Evolutionary conservation across 768 basidiomycete species (phyloP).

Genomic region (Filobasidium wieringae): DNA sequence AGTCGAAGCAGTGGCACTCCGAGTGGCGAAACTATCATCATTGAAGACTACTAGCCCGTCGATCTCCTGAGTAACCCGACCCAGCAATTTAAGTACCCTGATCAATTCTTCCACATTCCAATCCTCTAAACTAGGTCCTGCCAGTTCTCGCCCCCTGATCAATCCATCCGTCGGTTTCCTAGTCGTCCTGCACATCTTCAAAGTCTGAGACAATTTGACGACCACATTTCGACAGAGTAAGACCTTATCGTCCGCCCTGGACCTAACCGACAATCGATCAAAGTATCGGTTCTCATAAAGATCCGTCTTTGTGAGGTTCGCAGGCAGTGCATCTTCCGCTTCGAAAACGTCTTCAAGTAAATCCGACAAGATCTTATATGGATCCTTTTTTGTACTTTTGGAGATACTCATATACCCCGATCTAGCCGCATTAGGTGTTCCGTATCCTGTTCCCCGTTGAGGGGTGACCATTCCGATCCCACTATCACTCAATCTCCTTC

Average conservation of each 20-base stretch:
- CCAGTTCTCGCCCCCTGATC: constrained; percentile 25
- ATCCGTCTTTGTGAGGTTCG: constrained; percentile 47
- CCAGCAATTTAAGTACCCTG: constrained; percentile 62
- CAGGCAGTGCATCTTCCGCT: constrained; percentile 58
- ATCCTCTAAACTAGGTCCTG: constrained; percentile 40
- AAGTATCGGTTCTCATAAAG: constrained; percentile 43
- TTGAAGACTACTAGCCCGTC: constrained; percentile 66
- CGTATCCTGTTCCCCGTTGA: constrained; percentile 17
- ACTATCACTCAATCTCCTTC: constrained; percentile 7
- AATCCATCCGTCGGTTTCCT: constrained; percentile 20
- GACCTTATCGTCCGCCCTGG: constrained; percentile 44
- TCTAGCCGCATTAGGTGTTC: neutral
- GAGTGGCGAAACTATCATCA: constrained; percentile 40
- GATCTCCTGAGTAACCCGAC: constrained; percentile 62
- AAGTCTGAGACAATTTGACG: neutral
- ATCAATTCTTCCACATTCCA: constrained; percentile 54
- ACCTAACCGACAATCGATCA: neutral
- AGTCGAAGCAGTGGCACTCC: constrained; percentile 1
- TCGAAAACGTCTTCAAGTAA: constrained; percentile 76
- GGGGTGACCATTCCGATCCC: constrained; percentile 27
- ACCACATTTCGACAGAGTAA: constrained; percentile 45
- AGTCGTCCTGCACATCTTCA: constrained; percentile 46
- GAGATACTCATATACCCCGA: neutral
- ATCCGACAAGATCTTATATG: constrained; percentile 62
- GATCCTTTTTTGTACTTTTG: constrained; percentile 41